phyloP scores from a whole-genome alignment of 2,329 filamentous ascomycete species.

The Aureobasidium sp. region DNA sequence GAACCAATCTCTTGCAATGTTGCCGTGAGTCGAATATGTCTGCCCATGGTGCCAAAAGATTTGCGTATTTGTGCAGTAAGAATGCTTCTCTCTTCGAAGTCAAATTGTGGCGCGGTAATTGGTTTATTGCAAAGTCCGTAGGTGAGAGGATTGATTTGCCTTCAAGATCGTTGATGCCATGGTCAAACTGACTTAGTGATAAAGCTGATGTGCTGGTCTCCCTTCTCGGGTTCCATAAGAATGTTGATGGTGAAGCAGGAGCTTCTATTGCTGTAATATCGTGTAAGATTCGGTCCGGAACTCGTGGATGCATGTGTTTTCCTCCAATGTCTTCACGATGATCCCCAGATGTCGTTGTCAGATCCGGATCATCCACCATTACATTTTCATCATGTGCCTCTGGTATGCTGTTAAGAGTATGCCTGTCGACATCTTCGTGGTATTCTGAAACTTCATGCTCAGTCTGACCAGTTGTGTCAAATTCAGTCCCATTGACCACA shows the following conservation, averaged over 20 bases:
- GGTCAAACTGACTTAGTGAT: background rate
- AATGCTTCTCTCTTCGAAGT: slow-evolving; percentile 19
- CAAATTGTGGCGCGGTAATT: background rate
- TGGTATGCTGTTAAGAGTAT: background rate
- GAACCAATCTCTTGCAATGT: slow-evolving; percentile 28
- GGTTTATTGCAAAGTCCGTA: background rate
- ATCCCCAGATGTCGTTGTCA: no score
- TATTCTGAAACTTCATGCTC: background rate
- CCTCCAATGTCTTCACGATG: no score
- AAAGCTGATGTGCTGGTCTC: background rate
- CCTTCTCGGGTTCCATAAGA: background rate
- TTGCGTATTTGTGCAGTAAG: slow-evolving; percentile 18
- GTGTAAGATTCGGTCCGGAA: background rate
- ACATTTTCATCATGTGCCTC: background rate
- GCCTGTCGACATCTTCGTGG: background rate
- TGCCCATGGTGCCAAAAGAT: background rate
- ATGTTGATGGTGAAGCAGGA: background rate
- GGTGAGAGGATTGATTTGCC: background rate
- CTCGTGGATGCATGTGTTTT: background rate
- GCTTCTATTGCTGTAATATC: background rate
- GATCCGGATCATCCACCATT: no score
- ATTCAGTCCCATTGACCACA: slow-evolving; percentile 15
- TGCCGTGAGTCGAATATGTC: background rate
- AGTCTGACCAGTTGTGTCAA: background rate
- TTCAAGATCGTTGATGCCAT: background rate